Conservation (phyloP, 805 yeast genomes). For the Wickerhamomyces bisporus region DNA sequence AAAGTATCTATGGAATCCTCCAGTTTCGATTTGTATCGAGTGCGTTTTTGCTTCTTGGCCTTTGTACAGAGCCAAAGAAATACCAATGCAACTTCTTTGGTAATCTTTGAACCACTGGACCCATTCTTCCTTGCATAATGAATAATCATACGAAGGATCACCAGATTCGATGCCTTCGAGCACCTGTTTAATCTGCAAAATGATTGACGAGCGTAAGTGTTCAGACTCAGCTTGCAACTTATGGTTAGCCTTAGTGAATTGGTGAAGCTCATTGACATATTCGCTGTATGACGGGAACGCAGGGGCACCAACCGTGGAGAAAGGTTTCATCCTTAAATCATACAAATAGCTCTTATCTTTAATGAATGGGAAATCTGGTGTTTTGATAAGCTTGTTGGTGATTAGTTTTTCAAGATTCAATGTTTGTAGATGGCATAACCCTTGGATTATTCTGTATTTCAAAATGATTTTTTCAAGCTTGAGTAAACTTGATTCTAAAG, state of each 20-base stretch:
- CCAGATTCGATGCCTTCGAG: conserved; percentile 16
- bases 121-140: conserved; percentile 26
- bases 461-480: conserved; percentile 22
- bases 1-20: conserved; percentile 41
- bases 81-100: conserved; percentile 27
- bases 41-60: conserved; percentile 4
- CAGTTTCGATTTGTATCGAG: conserved; percentile 24
- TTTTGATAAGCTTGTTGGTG: conserved; percentile 21
- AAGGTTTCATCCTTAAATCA: conserved; percentile 69
- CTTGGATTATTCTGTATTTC: conserved; percentile 23
- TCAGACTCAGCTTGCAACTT: background rate
- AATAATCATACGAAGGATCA: conserved; percentile 21
- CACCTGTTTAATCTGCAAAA: conserved; percentile 8
- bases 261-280: conserved; percentile 21
- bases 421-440: conserved; percentile 29
- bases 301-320: conserved; percentile 77
- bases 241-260: conserved; percentile 10
- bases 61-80: conserved; percentile 13
- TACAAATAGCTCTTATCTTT: conserved; percentile 32
- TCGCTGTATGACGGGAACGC: conserved; percentile 38
- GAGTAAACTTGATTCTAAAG: conserved; percentile 24
- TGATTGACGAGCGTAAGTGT: conserved; percentile 4
- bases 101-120: conserved; percentile 25
- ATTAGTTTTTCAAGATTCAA: conserved; percentile 27
- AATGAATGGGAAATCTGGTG: conserved; percentile 23